These are phyloP conservation scores for Oryza longistaminata DNA, from an alignment of 176 grass and related monocot species.

Conservation along the genomic window DNA sequence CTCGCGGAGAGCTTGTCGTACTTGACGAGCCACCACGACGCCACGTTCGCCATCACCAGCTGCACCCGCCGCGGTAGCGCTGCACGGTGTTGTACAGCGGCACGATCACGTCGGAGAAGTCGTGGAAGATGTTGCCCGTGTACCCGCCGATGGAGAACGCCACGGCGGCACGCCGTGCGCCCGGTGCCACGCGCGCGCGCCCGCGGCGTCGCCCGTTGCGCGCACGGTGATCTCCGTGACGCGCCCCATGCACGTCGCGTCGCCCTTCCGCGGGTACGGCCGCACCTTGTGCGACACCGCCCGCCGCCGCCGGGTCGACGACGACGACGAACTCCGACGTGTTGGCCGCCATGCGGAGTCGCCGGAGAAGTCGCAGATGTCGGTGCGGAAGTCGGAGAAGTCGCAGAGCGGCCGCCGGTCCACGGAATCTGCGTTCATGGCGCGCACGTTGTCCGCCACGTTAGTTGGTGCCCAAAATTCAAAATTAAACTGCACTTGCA, in stretches of 20 bases:
- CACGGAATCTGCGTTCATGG: slow-evolving; percentile 14
- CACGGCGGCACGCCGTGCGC: slow-evolving; percentile 44
- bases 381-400: slow-evolving; percentile 60
- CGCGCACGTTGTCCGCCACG: not conserved
- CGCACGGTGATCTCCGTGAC: slow-evolving; percentile 57
- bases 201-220: not conserved
- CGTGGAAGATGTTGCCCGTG: slow-evolving; percentile 98
- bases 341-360: slow-evolving; percentile 75
- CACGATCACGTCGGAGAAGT: slow-evolving; percentile 91
- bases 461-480: not conserved
- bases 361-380: slow-evolving; percentile 73
- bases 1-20: slow-evolving; percentile 58
- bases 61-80: slow-evolving; percentile 62
- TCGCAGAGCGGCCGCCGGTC: slow-evolving; percentile 54
- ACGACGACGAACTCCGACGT: slow-evolving; percentile 49
- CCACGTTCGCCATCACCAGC: slow-evolving; percentile 59
- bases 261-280: slow-evolving; percentile 89
- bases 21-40: slow-evolving; percentile 84
- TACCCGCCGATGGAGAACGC: slow-evolving; percentile 83
- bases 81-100: slow-evolving; percentile 68
- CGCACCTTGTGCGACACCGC: slow-evolving; percentile 38
- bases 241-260: slow-evolving; percentile 49
- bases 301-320: slow-evolving; percentile 15
- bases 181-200: slow-evolving; percentile 44
- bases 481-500: not conserved